Conservation (phyloP, 768 basidiomycete species). For the Omphalotus guepiniiformis region DNA sequence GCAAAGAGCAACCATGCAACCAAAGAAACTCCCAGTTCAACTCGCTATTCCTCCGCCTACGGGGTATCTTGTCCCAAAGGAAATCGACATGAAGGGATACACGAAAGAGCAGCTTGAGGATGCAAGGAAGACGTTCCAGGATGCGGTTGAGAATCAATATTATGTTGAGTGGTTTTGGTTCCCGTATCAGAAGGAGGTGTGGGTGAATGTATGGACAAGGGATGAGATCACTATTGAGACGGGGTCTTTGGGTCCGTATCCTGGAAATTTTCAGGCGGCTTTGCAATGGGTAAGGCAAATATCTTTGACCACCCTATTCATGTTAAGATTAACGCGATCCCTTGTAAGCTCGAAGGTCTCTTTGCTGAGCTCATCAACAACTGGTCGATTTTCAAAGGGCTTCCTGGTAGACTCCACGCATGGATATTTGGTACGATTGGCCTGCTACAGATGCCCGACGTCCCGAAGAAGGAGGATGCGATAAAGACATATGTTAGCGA, state of each 20-base stretch:
- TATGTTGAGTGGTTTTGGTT: constrained; percentile 28
- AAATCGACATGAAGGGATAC: constrained; percentile 17
- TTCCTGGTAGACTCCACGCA: background rate
- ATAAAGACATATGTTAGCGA: constrained; percentile 4
- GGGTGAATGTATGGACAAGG: constrained; percentile 23
- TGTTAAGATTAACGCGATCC: background rate
- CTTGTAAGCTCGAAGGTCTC: background rate
- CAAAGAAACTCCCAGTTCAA: constrained; percentile 15
- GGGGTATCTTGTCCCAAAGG: constrained; percentile 16
- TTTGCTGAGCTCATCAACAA: background rate
- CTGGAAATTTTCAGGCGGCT: constrained; percentile 2
- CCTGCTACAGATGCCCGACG: background rate
- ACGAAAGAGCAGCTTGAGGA: constrained; percentile 13
- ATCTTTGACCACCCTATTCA: background rate
- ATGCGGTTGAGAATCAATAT: constrained; percentile 20
- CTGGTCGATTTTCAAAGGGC: background rate
- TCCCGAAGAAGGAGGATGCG: background rate
- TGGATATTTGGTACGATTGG: background rate
- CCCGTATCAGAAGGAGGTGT: constrained; percentile 20
- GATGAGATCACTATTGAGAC: background rate
- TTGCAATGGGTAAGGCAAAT: constrained; percentile 6
- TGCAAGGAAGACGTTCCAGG: constrained; percentile 18
- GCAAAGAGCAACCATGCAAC: constrained; percentile 19
- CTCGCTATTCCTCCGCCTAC: constrained; percentile 23
- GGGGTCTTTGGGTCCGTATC: constrained; percentile 11